Evolutionary conservation across 176 grass and related monocot genomes (phyloP).

Genomic region (Elaeis guineensis): DNA sequence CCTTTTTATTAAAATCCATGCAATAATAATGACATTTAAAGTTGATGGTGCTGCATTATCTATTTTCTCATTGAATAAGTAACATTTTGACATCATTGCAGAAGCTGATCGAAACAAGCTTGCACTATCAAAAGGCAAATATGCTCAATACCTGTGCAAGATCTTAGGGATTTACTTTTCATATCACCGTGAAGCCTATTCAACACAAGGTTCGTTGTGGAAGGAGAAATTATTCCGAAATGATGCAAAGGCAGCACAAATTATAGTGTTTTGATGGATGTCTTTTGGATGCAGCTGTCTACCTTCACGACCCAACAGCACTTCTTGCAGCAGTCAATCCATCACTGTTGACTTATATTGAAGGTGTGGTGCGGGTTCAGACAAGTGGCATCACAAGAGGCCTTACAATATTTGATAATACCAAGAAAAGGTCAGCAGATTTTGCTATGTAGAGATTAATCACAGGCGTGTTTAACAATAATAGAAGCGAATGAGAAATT

Average conservation of each 20-base stretch:
- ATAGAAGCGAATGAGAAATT: too few relatives aligned
- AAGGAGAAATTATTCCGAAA: background rate
- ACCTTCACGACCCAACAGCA: conserved; percentile 80
- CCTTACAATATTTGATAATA: conserved; percentile 77
- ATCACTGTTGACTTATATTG: conserved; percentile 75
- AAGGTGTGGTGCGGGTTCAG: conserved; percentile 81
- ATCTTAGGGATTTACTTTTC: conserved; percentile 73
- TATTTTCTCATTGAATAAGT: background rate
- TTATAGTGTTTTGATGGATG: conserved; percentile 4
- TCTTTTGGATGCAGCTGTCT: conserved; percentile 52
- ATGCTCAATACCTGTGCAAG: conserved; percentile 74
- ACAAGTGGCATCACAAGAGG: conserved; percentile 69
- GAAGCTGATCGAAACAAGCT: conserved; percentile 62
- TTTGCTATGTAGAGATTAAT: background rate
- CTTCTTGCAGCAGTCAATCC: conserved; percentile 79
- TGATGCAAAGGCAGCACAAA: too few relatives aligned
- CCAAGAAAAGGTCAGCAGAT: conserved; percentile 55
- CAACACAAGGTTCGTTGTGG: conserved; percentile 45
- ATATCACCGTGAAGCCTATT: conserved; percentile 68
- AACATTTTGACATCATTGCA: conserved; percentile 22
- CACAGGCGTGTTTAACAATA: too few relatives aligned
- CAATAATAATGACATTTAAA: too few relatives aligned
- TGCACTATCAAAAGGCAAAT: conserved; percentile 51
- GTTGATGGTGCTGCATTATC: background rate
- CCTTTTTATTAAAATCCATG: too few relatives aligned